A percentile compares a stretch with the other conserved stretches of the same genome.
phyloP scores from a whole-genome alignment of 495 filamentous ascomycete species.

The Aspergillus nidulans region DNA sequence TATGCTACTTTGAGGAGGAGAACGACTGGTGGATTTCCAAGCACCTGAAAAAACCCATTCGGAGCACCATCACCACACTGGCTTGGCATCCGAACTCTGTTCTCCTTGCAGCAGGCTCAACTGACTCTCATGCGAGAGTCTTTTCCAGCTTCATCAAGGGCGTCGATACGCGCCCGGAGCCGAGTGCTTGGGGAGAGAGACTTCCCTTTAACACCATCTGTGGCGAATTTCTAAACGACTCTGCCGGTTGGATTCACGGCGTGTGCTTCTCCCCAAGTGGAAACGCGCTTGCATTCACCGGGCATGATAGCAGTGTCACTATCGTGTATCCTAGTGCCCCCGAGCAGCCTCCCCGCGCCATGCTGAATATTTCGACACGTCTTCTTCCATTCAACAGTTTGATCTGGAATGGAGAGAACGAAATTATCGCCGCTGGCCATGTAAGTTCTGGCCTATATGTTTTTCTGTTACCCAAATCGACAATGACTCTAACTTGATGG shows the following conservation, averaged over 20 bases:
- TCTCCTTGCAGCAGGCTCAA: conserved; percentile 86
- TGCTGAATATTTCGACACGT: conserved; percentile 84
- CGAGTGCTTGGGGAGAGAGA: conserved; percentile 88
- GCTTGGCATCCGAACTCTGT: conserved; percentile 98
- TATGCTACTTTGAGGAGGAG: conserved; percentile 98
- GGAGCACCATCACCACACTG: conserved; percentile 89
- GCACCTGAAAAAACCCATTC: conserved; percentile 96
- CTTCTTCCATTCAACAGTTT: conserved; percentile 85
- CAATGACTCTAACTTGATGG: neutral
- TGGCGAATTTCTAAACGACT: conserved; percentile 91
- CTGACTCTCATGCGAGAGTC: conserved; percentile 95
- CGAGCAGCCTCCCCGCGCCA: conserved; percentile 83
- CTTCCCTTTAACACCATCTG: conserved; percentile 97
- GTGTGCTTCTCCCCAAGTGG: conserved; percentile 89
- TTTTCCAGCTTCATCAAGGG: conserved; percentile 96
- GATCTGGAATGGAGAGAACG: conserved; percentile 86
- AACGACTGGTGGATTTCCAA: conserved; percentile 99
- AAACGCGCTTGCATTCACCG: conserved; percentile 82
- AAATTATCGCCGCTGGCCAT: conserved; percentile 94
- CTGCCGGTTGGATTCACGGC: conserved; percentile 92
- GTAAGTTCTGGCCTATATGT: conserved; percentile 36
- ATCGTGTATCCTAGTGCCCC: conserved; percentile 92
- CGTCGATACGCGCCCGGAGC: conserved; percentile 79
- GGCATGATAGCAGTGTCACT: conserved; percentile 93
- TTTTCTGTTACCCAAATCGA: too few relatives aligned